phyloP scores from a whole-genome alignment of 2,329 filamentous ascomycete species.

The Neofusicoccum umdonicola region DNA sequence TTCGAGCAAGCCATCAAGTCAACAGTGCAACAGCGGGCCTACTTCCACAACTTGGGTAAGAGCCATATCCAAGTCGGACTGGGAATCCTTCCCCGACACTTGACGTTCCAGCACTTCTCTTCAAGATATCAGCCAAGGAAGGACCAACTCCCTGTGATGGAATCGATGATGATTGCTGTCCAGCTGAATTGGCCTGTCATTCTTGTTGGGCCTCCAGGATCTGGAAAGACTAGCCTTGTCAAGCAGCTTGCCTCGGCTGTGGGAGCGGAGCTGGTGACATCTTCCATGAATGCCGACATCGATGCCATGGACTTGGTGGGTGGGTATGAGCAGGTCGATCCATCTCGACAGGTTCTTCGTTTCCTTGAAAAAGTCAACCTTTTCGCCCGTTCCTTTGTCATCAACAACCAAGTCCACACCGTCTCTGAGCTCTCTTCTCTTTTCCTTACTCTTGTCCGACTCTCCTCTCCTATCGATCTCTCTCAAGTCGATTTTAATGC shows the following conservation, averaged over 20 bases:
- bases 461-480: background rate
- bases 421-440: conserved; percentile 1
- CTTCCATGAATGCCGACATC: conserved; percentile 90
- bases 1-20: conserved; percentile 48
- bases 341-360: conserved; percentile 67
- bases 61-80: conserved; percentile 75
- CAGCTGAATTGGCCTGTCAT: conserved; percentile 87
- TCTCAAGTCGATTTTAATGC: background rate
- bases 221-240: conserved; percentile 80
- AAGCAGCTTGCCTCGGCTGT: conserved; percentile 75
- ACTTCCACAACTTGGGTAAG: conserved; percentile 69
- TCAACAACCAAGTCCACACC: background rate
- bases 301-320: conserved; percentile 97
- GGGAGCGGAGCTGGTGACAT: conserved; percentile 74
- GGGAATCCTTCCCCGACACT: conserved; percentile 65
- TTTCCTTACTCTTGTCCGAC: conserved; percentile 3
- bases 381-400: conserved; percentile 53
- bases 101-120: conserved; percentile 18
- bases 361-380: conserved; percentile 54
- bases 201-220: conserved; percentile 78
- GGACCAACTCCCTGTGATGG: conserved; percentile 67
- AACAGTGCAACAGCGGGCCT: conserved; percentile 44
- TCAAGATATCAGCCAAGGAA: conserved; percentile 26
- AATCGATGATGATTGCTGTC: conserved; percentile 83
- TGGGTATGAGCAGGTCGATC: conserved; percentile 92